Conservation (phyloP, 2,329 filamentous ascomycete species). For the Stenocarpella maydis region DNA sequence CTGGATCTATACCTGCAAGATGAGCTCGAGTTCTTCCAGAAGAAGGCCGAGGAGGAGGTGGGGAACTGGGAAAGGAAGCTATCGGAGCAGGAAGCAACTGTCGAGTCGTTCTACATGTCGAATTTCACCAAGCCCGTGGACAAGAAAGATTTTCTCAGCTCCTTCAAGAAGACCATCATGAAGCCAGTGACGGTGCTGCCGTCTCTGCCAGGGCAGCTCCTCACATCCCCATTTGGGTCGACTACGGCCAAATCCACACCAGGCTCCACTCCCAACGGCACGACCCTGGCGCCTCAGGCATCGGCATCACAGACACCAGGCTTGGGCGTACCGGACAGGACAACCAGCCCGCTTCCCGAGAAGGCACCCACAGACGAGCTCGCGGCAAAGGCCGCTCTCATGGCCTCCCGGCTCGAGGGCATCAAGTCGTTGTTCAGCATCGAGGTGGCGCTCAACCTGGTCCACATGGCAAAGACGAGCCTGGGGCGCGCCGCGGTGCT, state of each 20-base stretch:
- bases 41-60: slow-evolving; percentile 79
- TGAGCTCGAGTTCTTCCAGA: slow-evolving; percentile 86
- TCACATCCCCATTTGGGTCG: slow-evolving; percentile 65
- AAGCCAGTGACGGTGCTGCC: slow-evolving; percentile 94
- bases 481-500: slow-evolving; percentile 87
- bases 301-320: slow-evolving; percentile 62
- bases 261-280: slow-evolving; percentile 40
- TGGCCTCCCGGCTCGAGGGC: slow-evolving; percentile 92
- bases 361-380: slow-evolving; percentile 89
- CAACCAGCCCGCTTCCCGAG: slow-evolving; percentile 54
- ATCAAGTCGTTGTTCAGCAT: slow-evolving; percentile 97
- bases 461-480: slow-evolving; percentile 87
- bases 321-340: slow-evolving; percentile 48
- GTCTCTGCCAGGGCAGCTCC: slow-evolving; percentile 68
- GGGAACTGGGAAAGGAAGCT: slow-evolving; percentile 89
- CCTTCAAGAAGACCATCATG: slow-evolving; percentile 99
- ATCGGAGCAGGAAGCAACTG: slow-evolving; percentile 86
- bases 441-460: slow-evolving; percentile 88
- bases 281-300: slow-evolving; percentile 46
- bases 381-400: slow-evolving; percentile 95
- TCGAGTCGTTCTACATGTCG: slow-evolving; percentile 95
- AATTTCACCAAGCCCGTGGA: slow-evolving; percentile 94
- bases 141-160: slow-evolving; percentile 94
- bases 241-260: slow-evolving; percentile 47
- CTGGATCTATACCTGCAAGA: slow-evolving; percentile 93